Base-by-base conservation (phyloP, 495 filamentous ascomycete genomes). In the Talaromyces ruber region DNA sequence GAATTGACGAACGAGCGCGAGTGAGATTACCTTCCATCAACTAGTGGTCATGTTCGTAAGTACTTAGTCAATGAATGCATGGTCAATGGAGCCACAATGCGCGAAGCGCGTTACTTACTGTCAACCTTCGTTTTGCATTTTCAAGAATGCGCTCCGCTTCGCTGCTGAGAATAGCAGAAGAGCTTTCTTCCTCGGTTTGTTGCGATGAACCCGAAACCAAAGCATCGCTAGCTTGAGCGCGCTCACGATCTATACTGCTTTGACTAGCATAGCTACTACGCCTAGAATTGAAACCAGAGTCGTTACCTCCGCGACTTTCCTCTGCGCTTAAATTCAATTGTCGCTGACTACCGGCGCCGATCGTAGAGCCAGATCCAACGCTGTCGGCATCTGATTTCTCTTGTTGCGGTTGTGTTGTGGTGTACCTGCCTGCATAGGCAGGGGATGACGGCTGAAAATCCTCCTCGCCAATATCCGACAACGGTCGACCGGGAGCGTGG, bases 21-120 rank as follows among this genome's bases (percentile, higher is more conserved):
- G 80, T 87, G 24, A 97, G 74, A 68, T 96, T 96, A 18, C 87
- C 90, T 73, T 96, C 92, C 90, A 97, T 95, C 18, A 91, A 86
- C 92, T 97, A 66, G 1, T 54, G 25, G 26, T 12, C 12, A 6
- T 54, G 11, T 25, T 9, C 9, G 16, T 25, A 8, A 26, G 51
- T 22, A 54, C 18, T 28, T 14, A 5, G 22, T 26, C 24, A 26
- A 54, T 22, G 0, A 26, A 29, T n/a, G n/a, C 18, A 54, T 14
- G 12, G 22, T 26, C 24, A 26, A 54, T 22, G 0, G 12, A 29
- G 22, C 5, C 22, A 26, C 11, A 54, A 14, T 47, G 43, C 43
- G 43, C 28, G 14, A 22, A 56, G 2, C 11, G 56, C 25, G 24
- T 9, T 50, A 73, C 90, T 72, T 80, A 97, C 92, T 72, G 89